Base-by-base conservation (phyloP, 352 stramenopile genomes). In the Pythium dissimile region DNA sequence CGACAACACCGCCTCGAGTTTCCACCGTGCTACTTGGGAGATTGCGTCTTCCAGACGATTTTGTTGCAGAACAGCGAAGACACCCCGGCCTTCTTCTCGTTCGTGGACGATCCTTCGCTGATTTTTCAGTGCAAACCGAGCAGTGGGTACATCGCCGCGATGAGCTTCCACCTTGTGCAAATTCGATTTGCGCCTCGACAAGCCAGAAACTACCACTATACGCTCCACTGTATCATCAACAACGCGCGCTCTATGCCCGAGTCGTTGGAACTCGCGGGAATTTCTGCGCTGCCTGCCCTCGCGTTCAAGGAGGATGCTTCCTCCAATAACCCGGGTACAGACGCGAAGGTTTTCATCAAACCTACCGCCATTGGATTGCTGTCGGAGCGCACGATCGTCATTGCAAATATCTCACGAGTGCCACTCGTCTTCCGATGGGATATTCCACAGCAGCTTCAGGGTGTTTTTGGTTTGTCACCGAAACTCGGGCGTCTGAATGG, bases 21-120 rank as follows among this genome's bases (percentile, higher is more conserved):
- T 53, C 91, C 92, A 4, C 76, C 86, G 10, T 96, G 86, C 45
- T 91, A 88, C 50, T 64, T 97, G 7, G 90, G 91, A 13, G 92
- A 97, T 57, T 75, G 68, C 21, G 83, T 95, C 7, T 97, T 96
- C 50, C 85, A 97, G 60, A 97, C 86, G 3, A 66, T 97, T 26
- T 62, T 84, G 28, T 64, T 98, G 7, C 71, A 87, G 10, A 98
- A 98, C 66, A 59, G 71, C 2, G 88, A 88, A 39, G 90, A 97
- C 54, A 95, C 91, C 0, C 92, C 92, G 2, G 86, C 85, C 13
- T 51, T 94, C 10, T 98, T 98, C 69, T 31, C 48, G 1, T 92
- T 97, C 65, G 62, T 77, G 6, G 62, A 75, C 23, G 88, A 96
- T 59, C 62, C 73, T 20, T 67, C 66, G 28, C 54, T 72, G 28